Base-by-base conservation (phyloP, 2,329 filamentous ascomycete species). In the Ophiostoma piceae region DNA sequence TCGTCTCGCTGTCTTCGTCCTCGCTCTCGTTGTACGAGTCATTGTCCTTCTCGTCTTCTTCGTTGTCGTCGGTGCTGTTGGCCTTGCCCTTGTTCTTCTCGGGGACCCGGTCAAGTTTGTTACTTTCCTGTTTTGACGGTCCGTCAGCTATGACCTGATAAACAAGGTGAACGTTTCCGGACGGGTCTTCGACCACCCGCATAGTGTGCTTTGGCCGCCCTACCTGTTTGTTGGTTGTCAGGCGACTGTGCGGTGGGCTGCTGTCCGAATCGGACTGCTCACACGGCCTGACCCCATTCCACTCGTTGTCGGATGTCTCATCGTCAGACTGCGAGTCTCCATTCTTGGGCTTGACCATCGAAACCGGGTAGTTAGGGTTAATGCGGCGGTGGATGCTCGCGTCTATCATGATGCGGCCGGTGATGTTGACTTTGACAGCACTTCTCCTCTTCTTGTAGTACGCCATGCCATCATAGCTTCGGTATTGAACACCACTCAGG, bases 361-460 rank as follows among this genome's bases (percentile, higher is more conserved):
- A 92, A 74, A 94, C 87, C 0, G 86, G 86, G 74, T 96, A 96
- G 77, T 96, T 96, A 0, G 93, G 91, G 74, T 95, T 92, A 77
- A 94, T 91, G 43, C 92, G 87, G 9, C 92, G 87, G 79, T 96
- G 93, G 60, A 91, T 91, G 3, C 88, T 88, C 0, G 92, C 88
- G 76, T 97, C 94, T 32, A 97, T 84, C 92, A 97, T 97, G 73
- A 96, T 85, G 39, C 94, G 88, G 22, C 92, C 91, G 73, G 93
- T 92, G 77, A 96, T 90, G 76, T 92, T 92, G 78, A 96, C 89
- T 77, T 92, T 94, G 76, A 91, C 81, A 16, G 92, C 82, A 71
- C 84, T 82, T 75, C 89, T 89, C 81, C 92, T 92, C 78, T 90
- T 89, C 82, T 94, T 96, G 81, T 88, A 87, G 79, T 92, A 96